Base-by-base conservation (phyloP, 1,284 basidiomycete genomes). In the Sphagnurus paluster region DNA sequence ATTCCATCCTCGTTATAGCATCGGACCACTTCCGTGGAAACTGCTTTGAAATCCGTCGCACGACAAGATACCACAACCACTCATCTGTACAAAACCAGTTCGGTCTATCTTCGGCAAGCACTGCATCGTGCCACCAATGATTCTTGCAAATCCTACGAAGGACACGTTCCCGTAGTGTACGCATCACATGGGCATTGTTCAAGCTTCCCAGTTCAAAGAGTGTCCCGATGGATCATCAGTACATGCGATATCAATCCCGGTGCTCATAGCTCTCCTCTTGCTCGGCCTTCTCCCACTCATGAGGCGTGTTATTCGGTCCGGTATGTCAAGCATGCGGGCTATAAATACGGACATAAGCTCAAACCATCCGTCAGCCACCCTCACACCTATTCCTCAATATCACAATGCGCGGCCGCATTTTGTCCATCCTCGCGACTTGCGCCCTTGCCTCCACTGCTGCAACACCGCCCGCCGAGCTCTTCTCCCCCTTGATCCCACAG, bases 401-500 rank as follows among this genome's bases (percentile, higher is more conserved):
- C 29, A 14, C 38, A 38, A 43, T 19, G 11, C n/a, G n/a, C 39
- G 30, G 32, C n/a, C 3, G 11, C 30, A 33, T 16, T 14, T 11
- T 44, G 23, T 13, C 52, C 32, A 23, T 55, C 30, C 34, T 56
- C 34, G n/a, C 42, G 14, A 26, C 19, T 17, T 44, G n/a, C n/a
- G n/a, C n/a, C 29, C 48, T 57, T 34, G 44, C 42, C 38, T 47
- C 45, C 9, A 44, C 44, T 6, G 30, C 54, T 16, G 40, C 44
- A 3, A 44, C 53, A 8, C 46, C 59, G 20, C 65, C 74, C 3
- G 9, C 64, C 20, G 68, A 84, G 54, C 70, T 85, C 7, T 83
- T 76, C 64, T 82, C 80, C 3, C 67, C 76, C 1, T 64, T 80
- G 21, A 68, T 84, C 35, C 68, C 75, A 0, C 62, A 71, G 48